Evolutionary conservation across 768 basidiomycete genomes (phyloP), one percentile per base, ranked within the genome.

Genomic region (Tylopilus balloui): DNA sequence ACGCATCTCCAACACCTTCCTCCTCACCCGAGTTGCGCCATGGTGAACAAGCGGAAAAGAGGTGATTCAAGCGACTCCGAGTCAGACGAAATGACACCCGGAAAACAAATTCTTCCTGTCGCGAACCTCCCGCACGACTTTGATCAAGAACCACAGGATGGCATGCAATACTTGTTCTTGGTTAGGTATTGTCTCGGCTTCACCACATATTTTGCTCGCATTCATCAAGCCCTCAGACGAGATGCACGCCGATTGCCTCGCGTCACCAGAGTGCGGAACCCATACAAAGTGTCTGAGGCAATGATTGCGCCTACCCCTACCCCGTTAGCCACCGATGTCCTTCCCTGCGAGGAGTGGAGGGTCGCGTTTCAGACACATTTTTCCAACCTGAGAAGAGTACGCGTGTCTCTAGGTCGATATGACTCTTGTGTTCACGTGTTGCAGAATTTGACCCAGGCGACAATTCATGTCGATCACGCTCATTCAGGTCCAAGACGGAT

Each of bases 81-180:
- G 38, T 78, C 80, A 8, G 85, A 87, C 0, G 81, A 84, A 43
- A 72, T 77, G 14, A 64, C 74, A 8, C 75, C 79, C 43, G 87
- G 87, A 36, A 79, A 70, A 54, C 88, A 89, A 66, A 85, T 79
- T 21, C 73, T 92, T 3, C 89, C 89, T 15, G 86, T 92, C n/a
- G 88, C 89, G 17, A 76, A 82, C 58, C 75, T 92, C 42, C 86
- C 88, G n/a, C 62, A 69, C 17, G 74, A 84, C 60, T 92, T 85
- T 61, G 69, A 79, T 54, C 78, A 72, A 21, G 76, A 75, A 42
- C 88, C 89, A 0, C 64, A 67, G 58, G 84, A 91, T 67, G 89
- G 89, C 3, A 56, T 86, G 75, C 77, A 91, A 58, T 91, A 92
- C 64, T 73, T 92, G 36, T 90, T 91, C 66, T 80, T 80, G 43